phyloP scores from a whole-genome alignment of 176 grass and related monocot species.

The Rhynchospora pubera region DNA sequence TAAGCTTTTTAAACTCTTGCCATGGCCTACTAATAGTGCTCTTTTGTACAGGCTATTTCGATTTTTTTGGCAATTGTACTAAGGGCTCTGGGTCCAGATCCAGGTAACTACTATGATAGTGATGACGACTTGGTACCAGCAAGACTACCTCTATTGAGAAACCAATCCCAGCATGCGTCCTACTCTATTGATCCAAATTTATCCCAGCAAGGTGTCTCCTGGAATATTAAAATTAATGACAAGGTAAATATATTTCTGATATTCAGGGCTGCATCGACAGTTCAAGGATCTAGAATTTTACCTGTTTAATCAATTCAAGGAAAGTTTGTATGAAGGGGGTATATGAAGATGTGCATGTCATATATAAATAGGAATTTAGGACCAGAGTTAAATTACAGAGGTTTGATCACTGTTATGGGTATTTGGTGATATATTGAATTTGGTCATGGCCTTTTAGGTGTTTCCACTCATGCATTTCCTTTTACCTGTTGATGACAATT shows the following conservation, averaged over 20 bases:
- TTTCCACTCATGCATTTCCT: too few relatives aligned
- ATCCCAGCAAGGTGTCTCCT: slow-evolving; percentile 48
- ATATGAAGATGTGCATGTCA: neutral
- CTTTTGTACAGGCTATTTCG: slow-evolving; percentile 41
- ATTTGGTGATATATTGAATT: neutral
- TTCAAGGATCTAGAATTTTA: neutral
- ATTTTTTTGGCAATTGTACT: slow-evolving; percentile 68
- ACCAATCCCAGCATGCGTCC: slow-evolving; percentile 32
- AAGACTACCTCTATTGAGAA: slow-evolving; percentile 85
- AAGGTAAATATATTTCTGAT: slow-evolving; percentile 28
- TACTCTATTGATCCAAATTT: slow-evolving; percentile 31
- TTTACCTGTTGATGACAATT: too few relatives aligned
- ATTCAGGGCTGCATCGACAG: neutral
- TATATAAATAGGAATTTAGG: neutral
- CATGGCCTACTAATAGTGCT: neutral
- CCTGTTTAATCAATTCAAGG: neutral
- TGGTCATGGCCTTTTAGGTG: neutral
- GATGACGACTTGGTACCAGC: slow-evolving; percentile 57
- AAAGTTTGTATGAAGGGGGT: neutral
- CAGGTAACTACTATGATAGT: slow-evolving; percentile 60
- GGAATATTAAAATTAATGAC: slow-evolving; percentile 60
- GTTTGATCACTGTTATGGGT: neutral
- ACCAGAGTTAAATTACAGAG: neutral
- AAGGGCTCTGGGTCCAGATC: slow-evolving; percentile 63
- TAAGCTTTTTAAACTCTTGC: neutral